Evolutionary conservation across 2,329 filamentous ascomycete species (phyloP), one percentile per base, ranked within the genome.

Genomic region (Pleoardoris graminearum): DNA sequence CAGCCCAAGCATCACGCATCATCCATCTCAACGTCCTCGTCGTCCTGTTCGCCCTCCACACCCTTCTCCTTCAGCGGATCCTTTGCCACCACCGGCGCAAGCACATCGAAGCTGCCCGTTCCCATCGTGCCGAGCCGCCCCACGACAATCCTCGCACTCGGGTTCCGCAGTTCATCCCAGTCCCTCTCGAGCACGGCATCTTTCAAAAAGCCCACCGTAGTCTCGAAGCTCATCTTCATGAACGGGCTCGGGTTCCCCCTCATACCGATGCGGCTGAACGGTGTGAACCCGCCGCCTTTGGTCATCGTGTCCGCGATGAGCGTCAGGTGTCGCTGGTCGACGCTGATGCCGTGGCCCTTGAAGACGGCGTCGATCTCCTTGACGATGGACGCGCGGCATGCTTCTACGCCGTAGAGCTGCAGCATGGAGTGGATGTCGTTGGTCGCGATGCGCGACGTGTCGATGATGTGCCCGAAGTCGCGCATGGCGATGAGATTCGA

Each of bases 211-310:
- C 89, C 87, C 33, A 97, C 83, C 2, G 94, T 99, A 3, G 94
- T 99, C 82, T 99, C 94, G 77, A 97, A 99, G 73, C 90, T 96
- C 93, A 97, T 97, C 82, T 97, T 97, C 76, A 94, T 93, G 64
- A 99, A 93, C 0, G 94, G 91, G 61, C 87, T 92, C 23, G 93
- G 87, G 67, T 90, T 92, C 59, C 89, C 86, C 69, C 85, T 86
- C 55, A 99, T 79, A 1, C 93, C 94, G 69, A 90, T 95, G 43
- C 94, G 88, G 76, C 90, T 96, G 78, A 99, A 99, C 0, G 94
- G 87, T 42, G 86, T 89, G 77, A 95, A 99, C 1, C 85, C 86
- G 60, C 94, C 94, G 54, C 86, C 87, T 48, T 93, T 84, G n/a
- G 94, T 99, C 94, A 99, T 99, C 73, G 91, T 91, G 73, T 99